A percentile compares a stretch with the other conserved stretches of the same genome.
These are phyloP conservation scores for Thielaviopsis punctulata DNA, from an alignment of 2,329 filamentous ascomycete species.

Conservation along the genomic window DNA sequence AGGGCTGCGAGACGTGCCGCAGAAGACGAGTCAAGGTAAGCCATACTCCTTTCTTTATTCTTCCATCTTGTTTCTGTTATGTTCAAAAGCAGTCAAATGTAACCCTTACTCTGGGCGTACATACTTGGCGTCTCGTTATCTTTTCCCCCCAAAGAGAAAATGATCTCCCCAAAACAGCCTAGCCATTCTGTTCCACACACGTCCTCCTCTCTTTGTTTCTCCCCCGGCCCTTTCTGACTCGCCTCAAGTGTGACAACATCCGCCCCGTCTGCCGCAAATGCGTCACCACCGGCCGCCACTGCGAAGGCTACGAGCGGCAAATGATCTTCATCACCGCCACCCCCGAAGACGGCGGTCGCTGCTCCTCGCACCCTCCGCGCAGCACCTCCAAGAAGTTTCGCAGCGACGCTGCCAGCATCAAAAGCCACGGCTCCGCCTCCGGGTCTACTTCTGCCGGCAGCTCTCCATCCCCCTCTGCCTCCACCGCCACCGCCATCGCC, in stretches of 20 bases:
- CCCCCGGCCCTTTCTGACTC: neutral
- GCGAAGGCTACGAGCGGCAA: constrained; percentile 45
- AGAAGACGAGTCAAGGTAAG: constrained; percentile 40
- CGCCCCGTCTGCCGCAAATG: constrained; percentile 45
- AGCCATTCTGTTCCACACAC: neutral
- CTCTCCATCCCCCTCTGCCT: constrained; percentile 3
- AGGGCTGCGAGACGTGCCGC: constrained; percentile 46
- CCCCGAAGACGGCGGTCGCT: constrained; percentile 33
- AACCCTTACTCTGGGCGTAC: neutral
- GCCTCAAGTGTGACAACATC: constrained; percentile 42
- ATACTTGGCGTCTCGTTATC: too few species aligned
- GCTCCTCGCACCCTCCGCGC: constrained; percentile 37
- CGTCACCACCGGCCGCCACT: constrained; percentile 35
- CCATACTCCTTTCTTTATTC: neutral
- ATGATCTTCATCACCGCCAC: constrained; percentile 48
- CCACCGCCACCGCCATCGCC: neutral
- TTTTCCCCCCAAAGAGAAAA: too few species aligned
- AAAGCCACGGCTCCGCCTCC: constrained; percentile 18
- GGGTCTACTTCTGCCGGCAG: neutral
- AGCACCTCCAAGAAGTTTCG: constrained; percentile 19
- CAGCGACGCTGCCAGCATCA: constrained; percentile 13
- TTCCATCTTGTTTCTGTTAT: neutral
- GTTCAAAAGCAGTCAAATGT: too few species aligned
- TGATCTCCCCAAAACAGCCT: too few species aligned
- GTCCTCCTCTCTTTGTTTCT: neutral